These are phyloP conservation scores for Calonectria pseudoreteaudii DNA, from an alignment of 2,329 filamentous ascomycete genomes.

Conservation along the genomic window DNA sequence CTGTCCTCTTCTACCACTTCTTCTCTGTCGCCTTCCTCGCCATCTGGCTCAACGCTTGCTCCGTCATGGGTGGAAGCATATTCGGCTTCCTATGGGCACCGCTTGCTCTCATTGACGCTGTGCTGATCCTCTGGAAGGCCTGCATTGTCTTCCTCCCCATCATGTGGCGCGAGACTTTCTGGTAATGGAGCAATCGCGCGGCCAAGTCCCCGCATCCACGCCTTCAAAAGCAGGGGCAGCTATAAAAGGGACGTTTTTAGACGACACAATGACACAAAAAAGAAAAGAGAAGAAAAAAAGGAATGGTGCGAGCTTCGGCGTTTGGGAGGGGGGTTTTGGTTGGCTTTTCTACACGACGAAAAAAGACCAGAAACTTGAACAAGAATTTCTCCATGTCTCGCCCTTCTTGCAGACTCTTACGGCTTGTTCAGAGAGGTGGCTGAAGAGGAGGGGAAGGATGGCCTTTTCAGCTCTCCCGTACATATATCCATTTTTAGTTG, in stretches of 20 bases:
- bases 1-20: constrained; percentile 90
- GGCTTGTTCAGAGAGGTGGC: background rate
- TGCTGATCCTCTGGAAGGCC: constrained; percentile 83
- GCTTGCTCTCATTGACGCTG: constrained; percentile 71
- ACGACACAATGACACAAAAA: constrained; percentile 1
- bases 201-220: background rate
- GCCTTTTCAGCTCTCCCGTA: constrained; percentile 18
- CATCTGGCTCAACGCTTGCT: constrained; percentile 73
- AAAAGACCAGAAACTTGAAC: constrained; percentile 15
- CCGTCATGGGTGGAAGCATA: constrained; percentile 51
- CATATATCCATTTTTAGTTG: constrained; percentile 20
- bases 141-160: constrained; percentile 86
- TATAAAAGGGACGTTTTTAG: background rate
- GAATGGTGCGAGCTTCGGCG: constrained; percentile 37
- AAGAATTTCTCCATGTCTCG: background rate
- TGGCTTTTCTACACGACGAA: constrained; percentile 25
- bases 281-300: constrained; percentile 4
- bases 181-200: constrained; percentile 28
- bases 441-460: background rate
- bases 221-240: background rate
- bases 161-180: constrained; percentile 73
- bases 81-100: constrained; percentile 62
- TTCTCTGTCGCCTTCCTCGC: constrained; percentile 91
- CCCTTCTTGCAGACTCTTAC: background rate
- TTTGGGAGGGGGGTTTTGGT: constrained; percentile 35